Evolutionary conservation across 805 yeast genomes (phyloP), one percentile per base, ranked within the genome.

Genomic region (Diddensiella caesifluorescens): DNA sequence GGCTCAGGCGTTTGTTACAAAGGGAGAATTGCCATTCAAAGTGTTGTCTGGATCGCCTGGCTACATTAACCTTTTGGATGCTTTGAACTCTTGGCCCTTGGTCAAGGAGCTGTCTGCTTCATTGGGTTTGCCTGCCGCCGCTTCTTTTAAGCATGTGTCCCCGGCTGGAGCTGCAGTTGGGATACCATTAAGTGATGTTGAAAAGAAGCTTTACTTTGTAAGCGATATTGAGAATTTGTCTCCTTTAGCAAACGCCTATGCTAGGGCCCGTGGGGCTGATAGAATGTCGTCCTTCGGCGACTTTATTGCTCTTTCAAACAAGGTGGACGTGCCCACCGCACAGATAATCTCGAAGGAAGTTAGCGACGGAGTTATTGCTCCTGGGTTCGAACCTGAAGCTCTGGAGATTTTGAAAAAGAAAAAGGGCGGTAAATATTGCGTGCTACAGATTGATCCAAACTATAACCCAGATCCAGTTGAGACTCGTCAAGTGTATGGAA

Each of bases 111-210:
- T 92, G 56, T 83, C 92, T 46, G 95, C 95, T 37, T 82, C 96
- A 41, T 76, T 92, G 61, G 85, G 85, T 66, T 75, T 92, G 57
- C 98, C 98, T 38, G 98, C 98, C 38, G 98, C 98, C 55, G 97
- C 98, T 46, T 86, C 95, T 26, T 92, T 92, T 73, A 92, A 92
- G 74, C 98, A 92, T 67, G 97, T 92, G 47, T 87, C 97, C 25
- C 98, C 98, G 51, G 98, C 98, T 22, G 98, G 98, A 68, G 95
- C 80, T 36, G 98, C 98, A 38, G 96, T 92, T 46, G 98, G 97
- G 55, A 69, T 89, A 55, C 98, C 98, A 52, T 74, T 92, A 56
- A 61, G 83, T 35, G 98, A 89, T 39, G 71, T 80, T 50, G 98
- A 92, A 73, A 89, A 88, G 76, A 84, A 90, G 68, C 78, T 90